Conservation (phyloP, 2,329 filamentous ascomycete species). For the Aureobasidium vineae region DNA sequence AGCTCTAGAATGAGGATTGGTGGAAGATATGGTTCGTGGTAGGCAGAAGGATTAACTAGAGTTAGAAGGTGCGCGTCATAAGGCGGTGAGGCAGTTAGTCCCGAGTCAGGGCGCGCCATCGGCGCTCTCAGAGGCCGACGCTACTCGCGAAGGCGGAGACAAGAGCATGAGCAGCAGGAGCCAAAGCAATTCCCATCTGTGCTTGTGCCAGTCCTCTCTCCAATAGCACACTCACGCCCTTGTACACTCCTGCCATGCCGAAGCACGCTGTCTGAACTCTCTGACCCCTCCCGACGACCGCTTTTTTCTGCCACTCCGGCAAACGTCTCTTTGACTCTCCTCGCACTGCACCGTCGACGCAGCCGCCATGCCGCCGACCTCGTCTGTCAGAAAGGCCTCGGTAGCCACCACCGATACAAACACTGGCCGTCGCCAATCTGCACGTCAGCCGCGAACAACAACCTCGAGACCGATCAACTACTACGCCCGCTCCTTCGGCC, state of each 20-base stretch:
- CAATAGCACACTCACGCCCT: not conserved
- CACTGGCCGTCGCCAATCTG: conserved; percentile 36
- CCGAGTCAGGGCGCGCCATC: conserved; percentile 11
- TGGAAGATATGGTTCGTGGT: not conserved
- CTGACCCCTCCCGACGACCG: not conserved
- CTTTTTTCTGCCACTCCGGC: conserved; percentile 17
- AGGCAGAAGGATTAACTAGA: conserved; percentile 8
- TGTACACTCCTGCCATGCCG: not conserved
- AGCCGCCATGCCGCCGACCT: conserved; percentile 28
- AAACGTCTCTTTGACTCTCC: not conserved
- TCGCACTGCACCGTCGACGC: not conserved
- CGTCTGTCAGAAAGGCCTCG: conserved; percentile 28
- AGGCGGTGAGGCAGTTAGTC: not conserved
- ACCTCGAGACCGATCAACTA: conserved; percentile 51
- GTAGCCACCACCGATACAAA: conserved; percentile 25
- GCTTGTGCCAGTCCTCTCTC: not conserved
- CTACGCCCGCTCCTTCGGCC: conserved; percentile 51
- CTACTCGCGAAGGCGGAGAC: conserved; percentile 19
- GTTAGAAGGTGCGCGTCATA: not conserved
- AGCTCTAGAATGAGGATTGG: not conserved
- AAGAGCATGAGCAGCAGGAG: conserved; percentile 1
- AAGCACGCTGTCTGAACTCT: conserved; percentile 12
- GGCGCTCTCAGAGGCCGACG: conserved; percentile 6
- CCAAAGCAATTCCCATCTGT: conserved; percentile 10
- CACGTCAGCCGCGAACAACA: conserved; percentile 48